A percentile compares a stretch with the other conserved stretches of the same genome.
phyloP scores from a whole-genome alignment of 129 eudicot species.

The Pseudognaphalium luteoalbum region DNA sequence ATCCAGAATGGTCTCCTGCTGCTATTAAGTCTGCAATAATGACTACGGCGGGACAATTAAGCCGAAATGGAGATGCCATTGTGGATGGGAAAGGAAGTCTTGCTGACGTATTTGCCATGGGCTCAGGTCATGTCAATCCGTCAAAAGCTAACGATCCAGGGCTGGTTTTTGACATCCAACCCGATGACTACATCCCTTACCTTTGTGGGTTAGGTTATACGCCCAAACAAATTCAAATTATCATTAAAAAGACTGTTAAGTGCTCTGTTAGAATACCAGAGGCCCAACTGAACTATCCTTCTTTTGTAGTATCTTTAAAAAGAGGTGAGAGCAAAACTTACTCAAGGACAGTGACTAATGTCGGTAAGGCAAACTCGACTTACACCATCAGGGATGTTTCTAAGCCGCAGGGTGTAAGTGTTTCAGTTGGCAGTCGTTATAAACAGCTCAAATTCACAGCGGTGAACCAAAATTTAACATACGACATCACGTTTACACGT shows the following conservation, averaged over 20 bases:
- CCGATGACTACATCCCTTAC: slow-evolving; percentile 32
- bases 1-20: slow-evolving; percentile 74
- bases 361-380: slow-evolving; percentile 39
- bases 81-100: slow-evolving; percentile 31
- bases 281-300: slow-evolving; percentile 64
- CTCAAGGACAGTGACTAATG: slow-evolving; percentile 52
- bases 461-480: slow-evolving; percentile 38
- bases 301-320: slow-evolving; percentile 40
- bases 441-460: slow-evolving; percentile 33
- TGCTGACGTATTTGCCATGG: slow-evolving; percentile 47
- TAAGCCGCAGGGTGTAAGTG: slow-evolving; percentile 29
- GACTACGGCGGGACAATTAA: slow-evolving; percentile 48
- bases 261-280: slow-evolving; percentile 45
- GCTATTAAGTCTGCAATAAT: slow-evolving; percentile 67
- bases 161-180: slow-evolving; percentile 51
- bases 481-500: slow-evolving; percentile 33
- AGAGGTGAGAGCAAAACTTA: slow-evolving; percentile 12
- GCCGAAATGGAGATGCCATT: slow-evolving; percentile 31
- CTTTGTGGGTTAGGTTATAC: slow-evolving; percentile 49
- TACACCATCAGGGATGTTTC: slow-evolving; percentile 28
- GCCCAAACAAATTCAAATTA: slow-evolving; percentile 14
- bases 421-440: slow-evolving; percentile 31
- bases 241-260: slow-evolving; percentile 19
- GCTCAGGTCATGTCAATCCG: slow-evolving; percentile 65
- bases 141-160: slow-evolving; percentile 55